phyloP scores from a whole-genome alignment of 257 asterid genomes.

The Avicennia marina region DNA sequence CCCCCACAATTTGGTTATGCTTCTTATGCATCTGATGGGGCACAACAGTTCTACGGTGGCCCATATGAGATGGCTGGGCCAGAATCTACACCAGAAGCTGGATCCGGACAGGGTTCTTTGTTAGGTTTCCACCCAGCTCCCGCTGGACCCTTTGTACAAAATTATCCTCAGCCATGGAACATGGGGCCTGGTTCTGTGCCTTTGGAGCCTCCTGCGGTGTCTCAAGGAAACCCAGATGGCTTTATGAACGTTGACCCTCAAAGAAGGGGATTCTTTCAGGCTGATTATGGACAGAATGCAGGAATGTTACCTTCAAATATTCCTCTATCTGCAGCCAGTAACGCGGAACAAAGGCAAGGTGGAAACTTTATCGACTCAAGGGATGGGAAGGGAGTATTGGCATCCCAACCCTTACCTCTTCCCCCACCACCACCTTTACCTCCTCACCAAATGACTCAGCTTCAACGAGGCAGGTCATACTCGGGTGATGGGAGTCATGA shows the following conservation, averaged over 20 bases:
- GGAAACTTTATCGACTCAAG: constrained; percentile 42
- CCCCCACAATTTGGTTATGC: constrained; percentile 70
- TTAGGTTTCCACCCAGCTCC: constrained; percentile 64
- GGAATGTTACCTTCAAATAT: constrained; percentile 37
- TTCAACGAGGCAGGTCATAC: constrained; percentile 51
- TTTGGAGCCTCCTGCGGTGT: constrained; percentile 50
- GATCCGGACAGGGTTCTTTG: constrained; percentile 62
- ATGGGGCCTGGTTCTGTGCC: constrained; percentile 48
- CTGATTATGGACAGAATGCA: constrained; percentile 45
- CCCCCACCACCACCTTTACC: constrained; percentile 68
- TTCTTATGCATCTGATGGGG: constrained; percentile 55
- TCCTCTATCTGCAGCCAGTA: constrained; percentile 33
- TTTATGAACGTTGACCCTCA: constrained; percentile 37
- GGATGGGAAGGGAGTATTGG: constrained; percentile 57
- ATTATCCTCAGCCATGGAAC: constrained; percentile 73
- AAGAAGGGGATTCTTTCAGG: constrained; percentile 42
- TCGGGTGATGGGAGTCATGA: constrained; percentile 54
- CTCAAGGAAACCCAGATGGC: constrained; percentile 50
- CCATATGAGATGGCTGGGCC: constrained; percentile 61
- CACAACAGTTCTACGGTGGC: constrained; percentile 59
- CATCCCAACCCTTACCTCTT: constrained; percentile 44
- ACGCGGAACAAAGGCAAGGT: constrained; percentile 44
- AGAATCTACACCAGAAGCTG: constrained; percentile 52
- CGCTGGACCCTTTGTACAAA: constrained; percentile 53
- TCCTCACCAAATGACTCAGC: constrained; percentile 41